Base-by-base conservation (phyloP, 2,329 filamentous ascomycete species). In the Hypoxylon sp. region DNA sequence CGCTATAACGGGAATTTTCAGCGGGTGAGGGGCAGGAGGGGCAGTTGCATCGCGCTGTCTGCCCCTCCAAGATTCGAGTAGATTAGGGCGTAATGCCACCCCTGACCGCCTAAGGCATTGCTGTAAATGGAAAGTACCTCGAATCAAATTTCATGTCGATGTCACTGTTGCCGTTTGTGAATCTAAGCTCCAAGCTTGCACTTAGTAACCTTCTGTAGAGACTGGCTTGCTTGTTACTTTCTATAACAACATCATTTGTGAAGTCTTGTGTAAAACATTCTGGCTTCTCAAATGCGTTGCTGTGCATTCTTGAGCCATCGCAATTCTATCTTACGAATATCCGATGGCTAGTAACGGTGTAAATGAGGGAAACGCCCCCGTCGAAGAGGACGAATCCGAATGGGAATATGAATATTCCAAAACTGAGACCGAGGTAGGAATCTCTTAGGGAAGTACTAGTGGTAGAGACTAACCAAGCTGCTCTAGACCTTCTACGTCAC, bases 371-470 rank as follows among this genome's bases (percentile, higher is more conserved):
- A 30, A 55, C 65, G 46, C 69, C 71, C 61, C 49, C 50, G 13
- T 55, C n/a, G 81, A 82, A 30, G 85, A 84, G 5, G 82, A 89
- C 66, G 86, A 90, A 54, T 84, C 84, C 13, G 88, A 90, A 56
- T 91, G 88, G 88, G 89, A 91, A 74, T 91, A 90, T 71, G 89
- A 91, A 72, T 91, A 91, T 74, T 91, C 89, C 0, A 79, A 81
- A 2, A 89, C 87, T 0, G 88, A 91, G 74, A 89, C 84, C 13
- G 89, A 91, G 82, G 89, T 88, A 66, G 20, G 40, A 6, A 22
- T 37, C 3, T 31, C 8, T 27, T 14, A 20, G n/a, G 14, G 11
- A 10, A 20, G 6, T 25, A 22, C 58, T 68, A 37, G 35, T 63
- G 56, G n/a, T 17, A 42, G 3, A 8, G 20, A 49, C 14, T 40